phyloP scores from a whole-genome alignment of 192 early-diverging fungal species.

The Coemansia sp. region DNA sequence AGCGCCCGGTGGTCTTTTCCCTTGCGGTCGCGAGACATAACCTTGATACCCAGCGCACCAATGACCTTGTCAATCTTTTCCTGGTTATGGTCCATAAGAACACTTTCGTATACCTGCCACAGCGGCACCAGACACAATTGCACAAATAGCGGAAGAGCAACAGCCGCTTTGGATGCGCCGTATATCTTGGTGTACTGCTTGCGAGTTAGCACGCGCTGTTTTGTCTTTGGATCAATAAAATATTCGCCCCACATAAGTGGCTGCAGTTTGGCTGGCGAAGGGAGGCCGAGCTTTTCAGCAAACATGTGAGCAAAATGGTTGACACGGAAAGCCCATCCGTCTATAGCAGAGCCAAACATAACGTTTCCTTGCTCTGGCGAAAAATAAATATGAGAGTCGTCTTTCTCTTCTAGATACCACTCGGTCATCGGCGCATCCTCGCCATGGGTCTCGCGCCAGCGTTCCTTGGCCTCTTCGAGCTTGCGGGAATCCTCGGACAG shows the following conservation, averaged over 20 bases:
- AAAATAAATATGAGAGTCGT: slow-evolving; percentile 95
- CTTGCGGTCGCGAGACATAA: slow-evolving; percentile 85
- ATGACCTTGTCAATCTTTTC: slow-evolving; percentile 94
- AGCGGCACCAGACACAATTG: slow-evolving; percentile 93
- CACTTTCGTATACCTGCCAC: slow-evolving; percentile 91
- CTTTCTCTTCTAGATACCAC: slow-evolving; percentile 85
- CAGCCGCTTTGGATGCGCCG: slow-evolving; percentile 33
- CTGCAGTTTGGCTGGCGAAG: slow-evolving; percentile 58
- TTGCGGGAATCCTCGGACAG: slow-evolving; percentile 72
- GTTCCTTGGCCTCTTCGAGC: slow-evolving; percentile 66
- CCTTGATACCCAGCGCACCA: slow-evolving; percentile 79
- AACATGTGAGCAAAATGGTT: slow-evolving; percentile 93
- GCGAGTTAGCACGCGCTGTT: slow-evolving; percentile 75
- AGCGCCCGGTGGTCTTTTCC: slow-evolving; percentile 78
- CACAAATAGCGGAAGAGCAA: slow-evolving; percentile 80
- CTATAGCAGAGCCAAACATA: slow-evolving; percentile 91
- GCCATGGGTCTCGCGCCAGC: slow-evolving; percentile 56
- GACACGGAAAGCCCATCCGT: slow-evolving; percentile 97
- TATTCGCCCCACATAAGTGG: slow-evolving; percentile 96
- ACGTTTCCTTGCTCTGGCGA: slow-evolving; percentile 95
- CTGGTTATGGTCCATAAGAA: slow-evolving; percentile 64
- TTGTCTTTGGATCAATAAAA: slow-evolving; percentile 95
- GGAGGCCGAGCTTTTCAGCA: slow-evolving; percentile 72
- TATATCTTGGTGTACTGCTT: slow-evolving; percentile 83
- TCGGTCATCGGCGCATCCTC: slow-evolving; percentile 60